A percentile compares a stretch with the other conserved stretches of the same genome.
Conservation (phyloP, 164 flowering plant species). For the Annona squamosa region DNA sequence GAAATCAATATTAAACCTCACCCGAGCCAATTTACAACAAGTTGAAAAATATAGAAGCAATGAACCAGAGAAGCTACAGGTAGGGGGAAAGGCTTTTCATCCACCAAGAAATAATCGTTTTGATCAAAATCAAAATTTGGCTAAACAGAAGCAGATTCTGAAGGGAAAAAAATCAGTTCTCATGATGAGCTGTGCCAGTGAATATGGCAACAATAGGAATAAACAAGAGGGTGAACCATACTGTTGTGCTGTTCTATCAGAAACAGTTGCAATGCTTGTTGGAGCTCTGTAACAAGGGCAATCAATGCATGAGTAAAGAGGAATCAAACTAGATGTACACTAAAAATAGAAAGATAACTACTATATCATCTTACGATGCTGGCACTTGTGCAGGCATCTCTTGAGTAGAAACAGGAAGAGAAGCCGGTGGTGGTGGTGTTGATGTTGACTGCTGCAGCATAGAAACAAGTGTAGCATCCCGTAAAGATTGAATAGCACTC, state of each 20-base stretch:
- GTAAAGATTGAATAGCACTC: slow-evolving; percentile 2
- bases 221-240: slow-evolving; percentile 14
- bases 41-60: no score
- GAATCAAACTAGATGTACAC: background rate
- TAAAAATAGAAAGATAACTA: background rate
- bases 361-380: slow-evolving; percentile 35
- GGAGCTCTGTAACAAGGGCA: slow-evolving; percentile 29
- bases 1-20: no score
- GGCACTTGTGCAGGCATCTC: slow-evolving; percentile 27
- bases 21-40: no score
- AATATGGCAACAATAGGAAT: no score
- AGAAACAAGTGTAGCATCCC: background rate
- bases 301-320: background rate
- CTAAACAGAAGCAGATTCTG: no score
- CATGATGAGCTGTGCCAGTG: no score
- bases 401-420: slow-evolving; percentile 32
- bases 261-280: slow-evolving; percentile 22
- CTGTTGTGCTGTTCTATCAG: slow-evolving; percentile 30
- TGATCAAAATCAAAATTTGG: no score
- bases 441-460: slow-evolving; percentile 29
- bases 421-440: slow-evolving; percentile 16
- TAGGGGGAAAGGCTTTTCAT: no score
- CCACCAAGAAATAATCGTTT: no score
- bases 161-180: no score
- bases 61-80: no score